Base-by-base conservation (phyloP, 169 alveolate genomes). In the Plasmodium billcollinsi region DNA sequence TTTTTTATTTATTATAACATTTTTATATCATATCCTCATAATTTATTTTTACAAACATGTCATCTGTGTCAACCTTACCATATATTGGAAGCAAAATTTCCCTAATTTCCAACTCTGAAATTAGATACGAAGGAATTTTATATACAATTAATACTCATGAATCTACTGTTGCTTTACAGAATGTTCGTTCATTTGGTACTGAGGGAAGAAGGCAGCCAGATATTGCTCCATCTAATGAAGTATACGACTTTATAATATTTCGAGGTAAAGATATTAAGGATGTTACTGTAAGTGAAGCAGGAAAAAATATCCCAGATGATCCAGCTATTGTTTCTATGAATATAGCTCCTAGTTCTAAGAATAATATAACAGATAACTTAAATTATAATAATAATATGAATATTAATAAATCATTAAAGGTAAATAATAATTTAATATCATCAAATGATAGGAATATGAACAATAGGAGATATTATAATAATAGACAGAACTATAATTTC, bases 111-210 rank as follows among this genome's bases (percentile, higher is more conserved):
- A 94, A 93, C 47, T 90, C 96, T 5, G 96, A 95, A 69, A 88
- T 96, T 39, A 88, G 98, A 43, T 96, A 96, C 72, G 98, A 95
- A 73, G 98, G 98, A 69, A 89, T 94, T 33, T 95, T 97, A 74
- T 95, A 93, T 73, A 94, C 96, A 61, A 94, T 97, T 69, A 95
- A 97, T 74, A 93, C 97, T 43, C 94, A 94, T 18, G 96, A 94
- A 47, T 93, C 97, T 39, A 90, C 97, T 0, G 95, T 97, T 49
- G 94, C 97, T 14, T 94, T 97, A 49, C 96, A 96, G 50, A 93
- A 94, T 73, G 99, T 97, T 69, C 88, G 95, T 66, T 95, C 97
- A 47, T 94, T 93, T 88, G 99, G 99, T 12, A 94, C 98, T 8
- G 99, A 97, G 65, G 97, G 97, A 14, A 72, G 99, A 59, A 90